Base-by-base conservation (phyloP, 2,329 filamentous ascomycete species). In the Rugonectria rugulosa region DNA sequence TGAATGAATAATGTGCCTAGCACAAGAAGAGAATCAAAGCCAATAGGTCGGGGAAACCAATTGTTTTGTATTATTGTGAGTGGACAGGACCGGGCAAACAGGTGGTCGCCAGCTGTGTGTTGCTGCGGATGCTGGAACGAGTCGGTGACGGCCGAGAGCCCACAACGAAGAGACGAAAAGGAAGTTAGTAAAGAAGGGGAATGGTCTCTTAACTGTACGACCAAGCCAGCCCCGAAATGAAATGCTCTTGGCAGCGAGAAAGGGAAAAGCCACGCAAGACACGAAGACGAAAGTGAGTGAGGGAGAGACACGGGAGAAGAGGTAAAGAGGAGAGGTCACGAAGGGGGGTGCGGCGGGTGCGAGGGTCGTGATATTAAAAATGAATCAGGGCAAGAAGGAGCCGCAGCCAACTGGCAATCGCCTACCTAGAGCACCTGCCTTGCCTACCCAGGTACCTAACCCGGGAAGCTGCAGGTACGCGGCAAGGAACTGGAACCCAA, bases 331-430 rank as follows among this genome's bases (percentile, higher is more conserved):
- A 26, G 29, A 53, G 36, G 53, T 48, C 32, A 48, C 37, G 53
- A 51, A 41, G 52, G 23, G 32, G 45, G 27, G 45, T 37, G 31
- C 15, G 31, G 43, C 43, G 46, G 47, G 64, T 59, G 64, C 62
- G 58, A 54, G 54, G 49, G 61, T 59, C 37, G 53, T 62, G 62
- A 67, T 66, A 67, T 65, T 66, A 67, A 65, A 57, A 65, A 59
- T 50, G 32, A 20, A 23, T n/a, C 31, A n/a, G n/a, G n/a, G n/a
- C n/a, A n/a, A n/a, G n/a, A n/a, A n/a, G n/a, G n/a, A n/a, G n/a
- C n/a, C n/a, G n/a, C n/a, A n/a, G n/a, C n/a, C n/a, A n/a, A n/a
- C n/a, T n/a, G n/a, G n/a, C n/a, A n/a, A n/a, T n/a, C n/a, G n/a
- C n/a, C n/a, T n/a, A n/a, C n/a, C n/a, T n/a, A n/a, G n/a, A n/a